Evolutionary conservation across 179 eudicot species (phyloP).

Genomic region (Amaranthus tricolor): DNA sequence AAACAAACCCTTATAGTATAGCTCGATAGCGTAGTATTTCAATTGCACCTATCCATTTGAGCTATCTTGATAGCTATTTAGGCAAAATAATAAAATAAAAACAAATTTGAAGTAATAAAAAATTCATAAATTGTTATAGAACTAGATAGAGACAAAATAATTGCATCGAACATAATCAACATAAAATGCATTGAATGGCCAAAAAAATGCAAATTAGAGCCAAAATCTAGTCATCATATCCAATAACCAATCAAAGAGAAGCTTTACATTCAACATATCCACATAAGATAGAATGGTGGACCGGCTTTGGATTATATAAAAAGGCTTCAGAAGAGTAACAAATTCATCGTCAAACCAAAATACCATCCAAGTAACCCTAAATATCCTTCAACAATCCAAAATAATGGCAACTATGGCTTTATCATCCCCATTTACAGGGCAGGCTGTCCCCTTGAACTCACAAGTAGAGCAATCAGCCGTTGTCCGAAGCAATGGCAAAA

Average conservation of each 20-base stretch:
- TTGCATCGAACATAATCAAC: no score
- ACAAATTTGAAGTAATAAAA: no score
- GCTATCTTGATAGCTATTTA: no score
- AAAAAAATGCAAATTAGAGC: background rate
- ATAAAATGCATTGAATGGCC: background rate
- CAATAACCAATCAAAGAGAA: constrained; percentile 6
- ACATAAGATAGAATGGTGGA: constrained; percentile 14
- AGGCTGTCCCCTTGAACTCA: constrained; percentile 15
- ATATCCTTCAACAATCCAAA: background rate
- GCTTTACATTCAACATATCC: constrained; percentile 8
- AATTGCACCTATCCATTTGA: no score
- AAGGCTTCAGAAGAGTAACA: background rate
- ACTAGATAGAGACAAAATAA: no score
- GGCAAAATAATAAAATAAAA: no score
- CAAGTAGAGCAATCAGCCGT: constrained; percentile 2
- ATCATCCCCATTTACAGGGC: constrained; percentile 15
- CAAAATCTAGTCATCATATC: constrained; percentile 4
- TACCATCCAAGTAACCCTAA: background rate
- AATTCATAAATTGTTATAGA: no score
- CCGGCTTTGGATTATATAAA: constrained; percentile 1
- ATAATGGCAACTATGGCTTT: constrained; percentile 18
- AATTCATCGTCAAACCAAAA: background rate
- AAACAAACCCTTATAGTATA: no score
- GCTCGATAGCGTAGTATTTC: no score
- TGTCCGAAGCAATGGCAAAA: constrained; percentile 10